These are phyloP conservation scores for Cystobasidium tubakii DNA, from an alignment of 768 basidiomycete species.

Conservation along the genomic window DNA sequence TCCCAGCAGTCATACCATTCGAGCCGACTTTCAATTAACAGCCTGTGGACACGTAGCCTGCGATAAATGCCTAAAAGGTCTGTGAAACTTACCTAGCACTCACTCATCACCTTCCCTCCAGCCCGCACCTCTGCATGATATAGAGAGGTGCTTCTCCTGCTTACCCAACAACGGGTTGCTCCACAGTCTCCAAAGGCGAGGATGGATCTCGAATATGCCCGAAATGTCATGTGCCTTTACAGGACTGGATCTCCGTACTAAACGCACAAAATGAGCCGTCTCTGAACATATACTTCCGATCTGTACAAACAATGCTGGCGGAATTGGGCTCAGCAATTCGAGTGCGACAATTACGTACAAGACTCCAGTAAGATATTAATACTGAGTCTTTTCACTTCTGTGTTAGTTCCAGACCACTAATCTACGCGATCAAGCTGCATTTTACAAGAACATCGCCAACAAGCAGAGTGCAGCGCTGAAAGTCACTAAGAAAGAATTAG, in stretches of 20 bases:
- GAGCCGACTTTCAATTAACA: constrained; percentile 26
- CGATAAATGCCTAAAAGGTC: constrained; percentile 20
- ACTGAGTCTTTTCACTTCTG: background rate
- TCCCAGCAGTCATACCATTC: background rate
- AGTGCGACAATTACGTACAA: background rate
- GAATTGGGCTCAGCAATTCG: background rate
- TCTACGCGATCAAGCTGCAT: constrained; percentile 15
- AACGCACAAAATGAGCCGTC: background rate
- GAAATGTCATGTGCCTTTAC: background rate
- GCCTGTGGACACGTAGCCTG: constrained; percentile 31
- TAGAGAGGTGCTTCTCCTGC: background rate
- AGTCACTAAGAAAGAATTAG: constrained; percentile 2
- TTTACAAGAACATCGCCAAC: constrained; percentile 5
- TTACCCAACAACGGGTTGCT: background rate
- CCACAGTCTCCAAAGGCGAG: background rate
- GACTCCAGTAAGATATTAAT: no score
- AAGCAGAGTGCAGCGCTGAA: constrained; percentile 22
- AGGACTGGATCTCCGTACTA: background rate
- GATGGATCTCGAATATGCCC: constrained; percentile 12
- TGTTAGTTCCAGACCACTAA: constrained; percentile 22
- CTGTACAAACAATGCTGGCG: background rate
- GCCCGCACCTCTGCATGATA: background rate
- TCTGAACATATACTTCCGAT: constrained; percentile 3
- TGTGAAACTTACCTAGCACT: background rate
- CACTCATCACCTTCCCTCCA: background rate